Base-by-base conservation (phyloP, 2,329 filamentous ascomycete genomes). In the Colletotrichum viniferum region DNA sequence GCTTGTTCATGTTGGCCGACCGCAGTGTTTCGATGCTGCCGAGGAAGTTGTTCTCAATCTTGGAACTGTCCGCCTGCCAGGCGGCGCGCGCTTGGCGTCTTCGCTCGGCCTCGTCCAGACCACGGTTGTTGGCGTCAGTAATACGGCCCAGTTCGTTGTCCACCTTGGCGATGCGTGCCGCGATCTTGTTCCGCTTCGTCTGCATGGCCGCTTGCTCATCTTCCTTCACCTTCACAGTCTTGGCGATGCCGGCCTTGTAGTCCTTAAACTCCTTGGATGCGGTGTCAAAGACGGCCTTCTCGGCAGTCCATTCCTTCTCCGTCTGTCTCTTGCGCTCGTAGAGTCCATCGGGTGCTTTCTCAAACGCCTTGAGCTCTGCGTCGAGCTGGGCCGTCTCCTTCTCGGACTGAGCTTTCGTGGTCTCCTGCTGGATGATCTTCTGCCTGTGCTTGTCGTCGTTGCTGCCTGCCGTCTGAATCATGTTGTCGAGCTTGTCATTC, bases 401-500 rank as follows among this genome's bases (percentile, higher is more conserved):
- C 69, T 91, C 89, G 3, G 89, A 89, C 80, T 91, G 94, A 73
- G 92, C 91, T 83, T 94, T 93, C 82, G 94, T 93, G 71, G 94
- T 94, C 72, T 90, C 92, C 81, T 95, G 93, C 83, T 96, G 94
- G 77, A 92, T 90, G 61, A 94, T 91, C 82, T 95, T 94, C 81
- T 95, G 93, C 78, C 91, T 90, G 79, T 93, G 90, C 81, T 94
- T 93, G 80, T 96, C 94, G 83, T 96, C 94, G 78, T 92, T 92
- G 74, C 93, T 92, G 77, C 94, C 94, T 18, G 91, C 89, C 43
- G 93, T 93, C 72, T 92, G 88, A 61, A 95, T 90, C 77, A 92
- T 92, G 74, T 89, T 89, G 75, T 90, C 90, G 48, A 94, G 88
- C 65, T 89, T 90, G 79, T 96, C 94, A 77, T 95, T 94, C 79